Base-by-base conservation (phyloP, 345 rosid species). In the Iberis pinnata region DNA sequence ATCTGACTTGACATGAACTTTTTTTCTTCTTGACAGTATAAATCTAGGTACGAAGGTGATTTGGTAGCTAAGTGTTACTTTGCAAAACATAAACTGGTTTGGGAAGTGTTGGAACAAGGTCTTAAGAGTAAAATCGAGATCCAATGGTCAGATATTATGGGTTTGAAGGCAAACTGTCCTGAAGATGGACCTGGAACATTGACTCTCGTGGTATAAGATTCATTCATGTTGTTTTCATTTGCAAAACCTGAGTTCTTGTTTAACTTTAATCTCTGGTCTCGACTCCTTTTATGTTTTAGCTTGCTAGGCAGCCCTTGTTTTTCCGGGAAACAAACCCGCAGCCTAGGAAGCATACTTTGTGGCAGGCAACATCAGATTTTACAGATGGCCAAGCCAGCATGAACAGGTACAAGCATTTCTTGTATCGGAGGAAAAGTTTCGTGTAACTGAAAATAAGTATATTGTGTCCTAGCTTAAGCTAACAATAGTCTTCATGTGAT, bases 21-120 rank as follows among this genome's bases (percentile, higher is more conserved):
- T 54, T 19, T 43, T 58, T 55, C 36, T 56, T 40, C 47, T 58
- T 16, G 4, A 1, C 74, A 93, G 99, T 93, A 84, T 58, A 86
- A 84, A 56, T 86, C 99, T 2, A 86, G 95, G 70, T 78, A 93
- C 59, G 99, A 93, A 76, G 97, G 97, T 53, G 99, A 93, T 78
- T 80, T 93, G 75, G 97, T 93, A 60, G 99, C 95, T 2, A 93
- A 93, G 82, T 93, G 99, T 70, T 93, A 93, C 77, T 93, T 93
- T 63, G 99, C 97, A 0, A 93, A 93, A 78, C 96, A 88, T 59
- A 93, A 88, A 75, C 87, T 88, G 50, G 97, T 93, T 33, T 93
- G 99, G 99, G 99, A 93, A 77, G 95, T 93, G 58, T 80, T 93
- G 69, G 92, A 93, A 62, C 86, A 80, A 61, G 92, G 99, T 54